phyloP scores from a whole-genome alignment of 2,329 filamentous ascomycete species.

The Fusarium robinianum region DNA sequence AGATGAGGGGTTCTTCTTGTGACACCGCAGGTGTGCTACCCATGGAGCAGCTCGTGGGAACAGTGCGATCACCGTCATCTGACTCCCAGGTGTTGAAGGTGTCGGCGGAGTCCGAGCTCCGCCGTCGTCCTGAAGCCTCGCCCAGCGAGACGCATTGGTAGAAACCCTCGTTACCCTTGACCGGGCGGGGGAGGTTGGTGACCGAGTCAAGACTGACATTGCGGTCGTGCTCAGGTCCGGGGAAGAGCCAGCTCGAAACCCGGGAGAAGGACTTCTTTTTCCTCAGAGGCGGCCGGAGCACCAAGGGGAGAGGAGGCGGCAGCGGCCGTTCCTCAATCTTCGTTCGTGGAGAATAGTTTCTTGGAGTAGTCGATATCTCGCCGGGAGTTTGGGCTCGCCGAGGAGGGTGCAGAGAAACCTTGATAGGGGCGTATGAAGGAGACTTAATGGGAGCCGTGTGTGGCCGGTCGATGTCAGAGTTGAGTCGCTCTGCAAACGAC shows the following conservation, averaged over 20 bases:
- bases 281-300: conserved; percentile 62
- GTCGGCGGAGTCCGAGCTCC: conserved; percentile 52
- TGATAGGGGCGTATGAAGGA: conserved; percentile 40
- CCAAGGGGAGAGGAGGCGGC: conserved; percentile 61
- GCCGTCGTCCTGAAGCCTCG: conserved; percentile 38
- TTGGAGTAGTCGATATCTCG: conserved; percentile 38
- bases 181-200: conserved; percentile 59
- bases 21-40: conserved; percentile 49
- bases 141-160: conserved; percentile 58
- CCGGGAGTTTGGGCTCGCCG: conserved; percentile 39
- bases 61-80: conserved; percentile 49
- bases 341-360: conserved; percentile 31
- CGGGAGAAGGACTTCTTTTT: conserved; percentile 71
- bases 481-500: conserved; percentile 61
- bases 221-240: conserved; percentile 44
- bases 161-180: conserved; percentile 59
- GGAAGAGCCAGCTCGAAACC: conserved; percentile 64
- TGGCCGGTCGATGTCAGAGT: conserved; percentile 49
- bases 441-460: conserved; percentile 43
- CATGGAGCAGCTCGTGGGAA: conserved; percentile 55
- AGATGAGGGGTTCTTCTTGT: conserved; percentile 47
- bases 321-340: conserved; percentile 45
- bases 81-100: conserved; percentile 58
- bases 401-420: conserved; percentile 38
- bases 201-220: conserved; percentile 54